These are phyloP conservation scores for Cladophialophora yegresii DNA, from an alignment of 2,329 filamentous ascomycete genomes.

Conservation along the genomic window DNA sequence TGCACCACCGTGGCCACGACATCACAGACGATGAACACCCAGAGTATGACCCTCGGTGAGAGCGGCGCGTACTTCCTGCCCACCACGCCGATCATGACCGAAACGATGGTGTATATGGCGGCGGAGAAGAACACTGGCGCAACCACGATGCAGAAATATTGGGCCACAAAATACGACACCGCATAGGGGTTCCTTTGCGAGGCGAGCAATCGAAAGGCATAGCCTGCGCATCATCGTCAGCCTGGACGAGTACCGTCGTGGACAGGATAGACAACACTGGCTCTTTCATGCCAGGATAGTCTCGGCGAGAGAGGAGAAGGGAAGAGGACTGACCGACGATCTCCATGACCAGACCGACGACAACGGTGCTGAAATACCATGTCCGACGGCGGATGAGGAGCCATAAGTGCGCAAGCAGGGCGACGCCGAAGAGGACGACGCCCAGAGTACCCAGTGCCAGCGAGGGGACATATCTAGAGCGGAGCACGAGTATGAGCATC, in stretches of 20 bases:
- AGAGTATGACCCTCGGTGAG: constrained; percentile 52
- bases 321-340: constrained; percentile 43
- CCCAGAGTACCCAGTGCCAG: constrained; percentile 52
- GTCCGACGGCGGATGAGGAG: constrained; percentile 31
- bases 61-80: constrained; percentile 50
- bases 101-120: constrained; percentile 58
- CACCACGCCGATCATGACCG: constrained; percentile 52
- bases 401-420: constrained; percentile 26
- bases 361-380: constrained; percentile 44
- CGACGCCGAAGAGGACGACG: constrained; percentile 41
- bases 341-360: constrained; percentile 51
- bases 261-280: background rate
- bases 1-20: constrained; percentile 58
- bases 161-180: constrained; percentile 58
- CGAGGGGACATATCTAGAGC: constrained; percentile 47
- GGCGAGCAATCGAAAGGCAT: constrained; percentile 53
- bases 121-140: constrained; percentile 62
- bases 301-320: too few species aligned
- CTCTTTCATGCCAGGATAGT: background rate
- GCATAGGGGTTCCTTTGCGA: constrained; percentile 56
- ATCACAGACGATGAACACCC: constrained; percentile 59
- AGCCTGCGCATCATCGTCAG: constrained; percentile 39
- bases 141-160: constrained; percentile 64
- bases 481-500: background rate
- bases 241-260: background rate